Base-by-base conservation (phyloP, 805 yeast species). In the Myxozyma monticola region DNA sequence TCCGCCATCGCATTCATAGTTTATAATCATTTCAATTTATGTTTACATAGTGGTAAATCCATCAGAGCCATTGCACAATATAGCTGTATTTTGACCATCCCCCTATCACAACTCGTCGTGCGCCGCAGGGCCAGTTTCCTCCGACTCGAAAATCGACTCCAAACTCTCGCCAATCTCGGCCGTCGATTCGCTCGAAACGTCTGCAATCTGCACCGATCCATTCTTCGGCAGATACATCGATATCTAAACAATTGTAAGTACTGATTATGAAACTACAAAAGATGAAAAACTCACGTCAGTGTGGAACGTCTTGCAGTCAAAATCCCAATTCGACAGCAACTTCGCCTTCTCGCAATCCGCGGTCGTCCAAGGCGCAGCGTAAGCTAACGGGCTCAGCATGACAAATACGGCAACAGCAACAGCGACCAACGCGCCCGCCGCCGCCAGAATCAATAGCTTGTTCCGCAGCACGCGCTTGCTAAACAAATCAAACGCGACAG, bases 341-440 rank as follows among this genome's bases (percentile, higher is more conserved):
- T 80, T 80, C 38, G 90, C 73, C 37, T 75, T 71, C 51, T 73
- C 70, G 71, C 99, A 93, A 52, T 76, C 68, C 25, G 65, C 67
- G 62, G 76, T 76, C 40, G 95, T 85, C 97, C 98, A 91, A 46
- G 79, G 78, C 10, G 78, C 65, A 40, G 86, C 99, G 65, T 87
- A 86, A 42, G 84, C 77, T 63, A 93, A 69, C 30, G 98, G 85
- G 1, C 87, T 76, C 70, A 83, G 83, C 53, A 73, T 68, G 46
- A 70, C 67, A 73, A 77, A 91, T 66, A 82, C 80, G 18, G 72
- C 71, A 9, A 78, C 66, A 21, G 84, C 73, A 18, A 70, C 69
- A 1, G 72, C 66, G 34, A 83, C 71, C 60, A 87, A 76, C 0
- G 69, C 64, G 4, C 68, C 75, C 28, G 84, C 66, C 8, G 79